phyloP scores from a whole-genome alignment of 2,329 filamentous ascomycete genomes.

The Venturia aucupariae region DNA sequence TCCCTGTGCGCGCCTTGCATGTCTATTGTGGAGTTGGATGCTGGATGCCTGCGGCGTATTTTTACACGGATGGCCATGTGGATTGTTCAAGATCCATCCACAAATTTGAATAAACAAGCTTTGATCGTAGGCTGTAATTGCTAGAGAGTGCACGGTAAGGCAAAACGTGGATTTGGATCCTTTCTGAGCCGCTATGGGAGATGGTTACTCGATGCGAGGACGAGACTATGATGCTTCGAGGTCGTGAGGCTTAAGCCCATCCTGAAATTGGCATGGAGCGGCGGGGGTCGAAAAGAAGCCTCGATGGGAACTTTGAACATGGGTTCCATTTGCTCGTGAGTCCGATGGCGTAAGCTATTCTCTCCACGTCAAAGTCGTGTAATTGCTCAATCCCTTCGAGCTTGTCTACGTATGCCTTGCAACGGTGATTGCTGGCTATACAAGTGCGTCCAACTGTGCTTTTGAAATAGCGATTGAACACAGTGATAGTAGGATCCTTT shows the following conservation, averaged over 20 bases:
- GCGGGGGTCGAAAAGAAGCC: neutral
- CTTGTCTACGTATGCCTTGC: neutral
- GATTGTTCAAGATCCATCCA: neutral
- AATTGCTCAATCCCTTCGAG: neutral
- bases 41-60: neutral
- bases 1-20: neutral
- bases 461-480: too few relatives aligned
- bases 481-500: neutral
- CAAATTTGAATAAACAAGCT: neutral
- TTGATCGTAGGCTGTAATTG: neutral
- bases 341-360: neutral
- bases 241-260: conserved; percentile 3
- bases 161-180: neutral
- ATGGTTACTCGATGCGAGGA: neutral
- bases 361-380: neutral
- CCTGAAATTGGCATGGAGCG: neutral
- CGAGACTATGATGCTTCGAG: neutral
- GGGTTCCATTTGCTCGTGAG: neutral
- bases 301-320: neutral
- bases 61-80: neutral
- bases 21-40: neutral
- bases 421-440: neutral
- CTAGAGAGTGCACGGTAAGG: neutral
- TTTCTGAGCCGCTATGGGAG: neutral
- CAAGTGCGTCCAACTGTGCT: neutral